Evolutionary conservation across 2,329 filamentous ascomycete genomes (phyloP), one percentile per base, ranked within the genome.

Genomic region (Neoascochyta sp.): DNA sequence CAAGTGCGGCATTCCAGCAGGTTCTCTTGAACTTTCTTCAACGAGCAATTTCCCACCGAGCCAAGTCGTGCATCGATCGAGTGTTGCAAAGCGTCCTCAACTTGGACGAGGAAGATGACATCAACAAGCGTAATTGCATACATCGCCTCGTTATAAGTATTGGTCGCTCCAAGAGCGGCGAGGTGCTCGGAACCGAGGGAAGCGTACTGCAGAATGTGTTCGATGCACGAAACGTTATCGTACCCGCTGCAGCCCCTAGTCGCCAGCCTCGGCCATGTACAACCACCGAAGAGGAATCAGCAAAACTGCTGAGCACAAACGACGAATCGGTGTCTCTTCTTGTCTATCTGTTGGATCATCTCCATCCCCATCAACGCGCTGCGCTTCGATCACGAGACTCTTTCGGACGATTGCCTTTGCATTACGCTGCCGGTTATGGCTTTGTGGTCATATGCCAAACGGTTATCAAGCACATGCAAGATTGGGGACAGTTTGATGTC

Each of bases 341-440:
- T 13, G 50, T 67, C 10, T 74, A 74, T 51, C 52, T 82, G 6
- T 70, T 98, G 4, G 80, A 88, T 25, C 70, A 73, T 16, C 71
- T 98, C 6, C 75, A 70, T 8, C 71, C 75, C 0, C 67, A 75
- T 7, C 90, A 96, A 47, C 77, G 81, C 8, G 44, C 60, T 9
- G 82, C 83, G 0, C 68, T 96, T 8, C 69, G 75, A 27, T 75
- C 76, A 9, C 79, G 75, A 36, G 90, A 96, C 63, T 74, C 80
- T 0, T 84, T 90, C 38, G 89, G 87, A 3, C 83, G 90, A 4
- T 74, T 90, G 9, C 88, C 90, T 1, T 71, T 96, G 8, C 90
- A 96, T 60, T 95, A 95, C 57, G 88, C 88, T 3, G 90, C 92
- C 0, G 88, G 96, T 58, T 95, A 93, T 56, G 92, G 92, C 3